Evolutionary conservation across 768 basidiomycete species (phyloP), one percentile per base, ranked within the genome.

Genomic region (Inosperma sp.): DNA sequence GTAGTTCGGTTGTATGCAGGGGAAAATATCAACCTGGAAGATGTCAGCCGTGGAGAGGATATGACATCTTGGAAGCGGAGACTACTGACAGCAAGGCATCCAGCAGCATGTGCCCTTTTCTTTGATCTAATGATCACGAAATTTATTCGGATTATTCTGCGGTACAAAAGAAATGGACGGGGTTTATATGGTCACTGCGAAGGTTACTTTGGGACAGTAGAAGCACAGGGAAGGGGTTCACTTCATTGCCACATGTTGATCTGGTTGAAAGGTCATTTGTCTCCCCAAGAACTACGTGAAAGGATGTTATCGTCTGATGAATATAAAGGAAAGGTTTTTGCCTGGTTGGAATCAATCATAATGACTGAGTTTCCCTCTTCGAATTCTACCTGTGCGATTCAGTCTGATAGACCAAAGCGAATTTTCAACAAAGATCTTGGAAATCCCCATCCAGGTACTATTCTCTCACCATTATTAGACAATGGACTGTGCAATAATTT

Each of bases 31-130:
- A 16, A 49, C 5, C 8, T 60, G 2, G 57, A 58, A 7, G 51
- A 59, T 22, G 17, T 53, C 5, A 21, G 8, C 4, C 1, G 36
- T 19, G 52, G 56, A 1, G 46, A 48, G n/a, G 48, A 49, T 33
- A 19, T 56, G 36, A 34, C 30, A 7, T 14, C 13, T 14, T 52
- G 51, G 45, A 21, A 42, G 12, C 25, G 56, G 25, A 52, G 52
- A 6, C 22, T 60, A 10, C 39, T 59, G 12, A 43, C 56, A 0
- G 56, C 60, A 0, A 16, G 31, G n/a, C 47, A 65, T 54, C 64
- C 64, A 1, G 53, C 47, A 6, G 58, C 62, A 9, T 57, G 60
- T 43, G 60, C 61, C 3, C 33, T 47, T 8, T 65, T 63, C 43
- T 65, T 64, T 41, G 35, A 62, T 37, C 19, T 58, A 16, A 49